These are phyloP conservation scores for Apophysomyces trapeziformis DNA, from an alignment of 371 early-diverging fungal genomes.

Conservation along the genomic window DNA sequence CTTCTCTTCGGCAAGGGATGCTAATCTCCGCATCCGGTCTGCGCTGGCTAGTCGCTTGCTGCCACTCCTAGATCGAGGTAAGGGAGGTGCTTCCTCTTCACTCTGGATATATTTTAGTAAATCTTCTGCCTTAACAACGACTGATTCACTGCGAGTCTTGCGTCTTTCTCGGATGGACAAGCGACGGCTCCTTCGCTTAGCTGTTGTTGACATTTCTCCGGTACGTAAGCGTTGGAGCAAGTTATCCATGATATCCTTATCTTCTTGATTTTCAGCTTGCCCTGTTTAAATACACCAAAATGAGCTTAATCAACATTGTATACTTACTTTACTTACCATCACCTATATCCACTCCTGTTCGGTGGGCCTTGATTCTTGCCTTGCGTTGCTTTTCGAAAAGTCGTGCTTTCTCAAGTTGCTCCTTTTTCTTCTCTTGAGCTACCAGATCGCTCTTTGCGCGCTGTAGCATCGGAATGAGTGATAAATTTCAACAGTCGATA, in stretches of 20 bases:
- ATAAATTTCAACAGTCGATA: background rate
- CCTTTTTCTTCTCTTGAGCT: conserved; percentile 33
- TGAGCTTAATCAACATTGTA: background rate
- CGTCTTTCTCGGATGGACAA: conserved; percentile 47
- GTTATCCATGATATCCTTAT: conserved; percentile 85
- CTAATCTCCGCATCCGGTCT: conserved; percentile 45
- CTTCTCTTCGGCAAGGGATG: conserved; percentile 43
- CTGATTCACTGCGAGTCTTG: conserved; percentile 60
- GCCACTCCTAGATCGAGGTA: conserved; percentile 33
- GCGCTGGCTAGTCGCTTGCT: conserved; percentile 43
- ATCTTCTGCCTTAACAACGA: conserved; percentile 73
- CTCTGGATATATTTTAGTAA: conserved; percentile 69
- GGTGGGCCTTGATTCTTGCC: conserved; percentile 36
- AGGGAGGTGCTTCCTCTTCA: conserved; percentile 45
- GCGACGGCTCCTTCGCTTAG: conserved; percentile 54
- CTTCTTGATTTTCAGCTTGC: conserved; percentile 55
- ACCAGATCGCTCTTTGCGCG: conserved; percentile 46
- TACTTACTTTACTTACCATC: conserved; percentile 32
- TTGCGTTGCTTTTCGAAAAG: conserved; percentile 54
- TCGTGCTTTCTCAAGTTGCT: conserved; percentile 42
- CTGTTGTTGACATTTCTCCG: conserved; percentile 65
- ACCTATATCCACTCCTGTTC: conserved; percentile 36
- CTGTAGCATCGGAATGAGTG: conserved; percentile 9
- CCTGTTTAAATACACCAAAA: conserved; percentile 14
- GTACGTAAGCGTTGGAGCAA: conserved; percentile 78